A percentile compares a stretch with the other conserved stretches of the same genome.
phyloP scores from a whole-genome alignment of 345 rosid species.

The Pseudoturritis turrita region DNA sequence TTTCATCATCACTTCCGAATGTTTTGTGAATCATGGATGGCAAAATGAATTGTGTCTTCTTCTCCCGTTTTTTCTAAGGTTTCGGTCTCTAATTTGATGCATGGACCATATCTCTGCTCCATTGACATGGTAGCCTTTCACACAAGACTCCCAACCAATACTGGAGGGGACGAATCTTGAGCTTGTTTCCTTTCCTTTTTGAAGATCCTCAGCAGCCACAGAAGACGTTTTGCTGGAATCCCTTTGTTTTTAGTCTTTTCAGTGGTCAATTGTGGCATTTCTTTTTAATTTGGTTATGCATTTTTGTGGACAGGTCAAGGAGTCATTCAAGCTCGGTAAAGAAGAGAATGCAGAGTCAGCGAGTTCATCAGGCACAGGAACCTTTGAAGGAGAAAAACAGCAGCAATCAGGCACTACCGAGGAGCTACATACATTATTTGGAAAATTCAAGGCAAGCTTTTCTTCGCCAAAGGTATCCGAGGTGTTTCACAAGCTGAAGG shows the following conservation, averaged over 20 bases:
- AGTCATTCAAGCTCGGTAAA: slow-evolving; percentile 49
- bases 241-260: no score
- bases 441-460: slow-evolving; percentile 54
- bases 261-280: neutral
- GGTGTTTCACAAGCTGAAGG: slow-evolving; percentile 65
- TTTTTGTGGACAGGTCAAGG: slow-evolving; percentile 60
- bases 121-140: slow-evolving; percentile 65
- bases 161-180: slow-evolving; percentile 23
- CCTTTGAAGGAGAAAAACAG: slow-evolving; percentile 45
- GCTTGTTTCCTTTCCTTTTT: slow-evolving; percentile 30
- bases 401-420: slow-evolving; percentile 40
- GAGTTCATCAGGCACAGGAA: slow-evolving; percentile 36
- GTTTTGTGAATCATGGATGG: slow-evolving; percentile 74
- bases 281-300: neutral
- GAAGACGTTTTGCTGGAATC: no score
- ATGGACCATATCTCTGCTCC: slow-evolving; percentile 70
- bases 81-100: slow-evolving; percentile 39
- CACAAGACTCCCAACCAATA: slow-evolving; percentile 35
- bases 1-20: slow-evolving; percentile 43
- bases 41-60: slow-evolving; percentile 59
- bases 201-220: slow-evolving; percentile 42
- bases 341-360: slow-evolving; percentile 46
- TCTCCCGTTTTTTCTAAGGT: slow-evolving; percentile 45
- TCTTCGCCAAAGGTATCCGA: slow-evolving; percentile 65
- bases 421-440: slow-evolving; percentile 54